A percentile compares a stretch with the other conserved stretches of the same genome.
Evolutionary conservation across 345 rosid genomes (phyloP).

Genomic region (Fremontodendron californicum): DNA sequence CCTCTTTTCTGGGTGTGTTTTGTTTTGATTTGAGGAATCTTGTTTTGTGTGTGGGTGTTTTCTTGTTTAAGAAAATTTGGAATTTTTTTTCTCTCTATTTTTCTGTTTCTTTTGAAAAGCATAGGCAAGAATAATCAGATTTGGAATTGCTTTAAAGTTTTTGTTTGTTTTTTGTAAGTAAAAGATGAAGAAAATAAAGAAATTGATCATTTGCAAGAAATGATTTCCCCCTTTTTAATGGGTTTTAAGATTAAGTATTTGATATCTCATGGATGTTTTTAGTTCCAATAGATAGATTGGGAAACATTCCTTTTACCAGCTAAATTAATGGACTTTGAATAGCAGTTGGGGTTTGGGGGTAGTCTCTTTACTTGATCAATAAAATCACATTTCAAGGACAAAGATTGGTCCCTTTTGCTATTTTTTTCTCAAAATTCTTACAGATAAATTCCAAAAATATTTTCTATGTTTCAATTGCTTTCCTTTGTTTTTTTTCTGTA

Average conservation of each 20-base stretch:
- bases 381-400: constrained; percentile 16
- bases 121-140: background rate
- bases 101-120: background rate
- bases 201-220: background rate
- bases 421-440: background rate
- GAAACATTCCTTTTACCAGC: background rate
- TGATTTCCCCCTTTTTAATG: background rate
- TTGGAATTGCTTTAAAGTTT: background rate
- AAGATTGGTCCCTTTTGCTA: constrained; percentile 6
- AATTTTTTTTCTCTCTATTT: background rate
- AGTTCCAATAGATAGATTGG: background rate
- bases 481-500: background rate
- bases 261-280: background rate
- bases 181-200: background rate
- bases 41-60: background rate
- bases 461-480: background rate
- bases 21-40: constrained; percentile 16
- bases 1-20: constrained; percentile 3
- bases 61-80: background rate
- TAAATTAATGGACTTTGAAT: background rate
- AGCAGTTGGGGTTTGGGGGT: background rate
- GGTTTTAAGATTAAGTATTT: background rate
- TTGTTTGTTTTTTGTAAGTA: background rate
- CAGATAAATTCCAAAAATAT: background rate
- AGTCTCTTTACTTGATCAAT: constrained; percentile 12